Conservation (phyloP, 2,329 filamentous ascomycete genomes). For the Aureobasidium sp. region DNA sequence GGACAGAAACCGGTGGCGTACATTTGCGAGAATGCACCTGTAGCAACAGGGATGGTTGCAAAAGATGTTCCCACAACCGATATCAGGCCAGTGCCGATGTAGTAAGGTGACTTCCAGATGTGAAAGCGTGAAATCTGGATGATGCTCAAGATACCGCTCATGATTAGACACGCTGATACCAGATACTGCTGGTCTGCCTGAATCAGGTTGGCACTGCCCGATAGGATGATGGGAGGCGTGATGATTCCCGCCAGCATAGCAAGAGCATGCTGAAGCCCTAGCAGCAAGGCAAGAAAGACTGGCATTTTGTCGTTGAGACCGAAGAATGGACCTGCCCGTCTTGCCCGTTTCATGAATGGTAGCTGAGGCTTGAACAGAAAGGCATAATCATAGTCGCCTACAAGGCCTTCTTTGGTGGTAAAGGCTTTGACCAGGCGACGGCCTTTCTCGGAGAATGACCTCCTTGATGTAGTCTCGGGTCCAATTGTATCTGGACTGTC, state of each 20-base stretch:
- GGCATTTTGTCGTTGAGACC: slow-evolving; percentile 75
- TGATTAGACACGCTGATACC: slow-evolving; percentile 69
- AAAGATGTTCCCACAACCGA: slow-evolving; percentile 76
- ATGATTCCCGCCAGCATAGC: slow-evolving; percentile 64
- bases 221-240: slow-evolving; percentile 67
- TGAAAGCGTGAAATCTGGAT: slow-evolving; percentile 73
- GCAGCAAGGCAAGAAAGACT: slow-evolving; percentile 61
- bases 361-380: slow-evolving; percentile 77
- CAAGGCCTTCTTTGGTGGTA: slow-evolving; percentile 57
- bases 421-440: slow-evolving; percentile 37
- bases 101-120: slow-evolving; percentile 64
- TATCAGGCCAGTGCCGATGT: slow-evolving; percentile 69
- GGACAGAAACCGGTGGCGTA: slow-evolving; percentile 65
- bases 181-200: slow-evolving; percentile 61
- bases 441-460: slow-evolving; percentile 33
- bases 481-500: slow-evolving; percentile 39
- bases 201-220: slow-evolving; percentile 56
- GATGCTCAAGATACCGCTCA: slow-evolving; percentile 64
- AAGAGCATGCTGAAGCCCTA: slow-evolving; percentile 72
- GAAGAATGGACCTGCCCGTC: slow-evolving; percentile 65
- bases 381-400: slow-evolving; percentile 83
- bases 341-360: slow-evolving; percentile 65
- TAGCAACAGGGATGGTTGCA: slow-evolving; percentile 64
- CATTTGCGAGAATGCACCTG: slow-evolving; percentile 67
- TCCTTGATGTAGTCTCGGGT: slow-evolving; percentile 33